Evolutionary conservation across 306 rosid genomes (phyloP), one percentile per base, ranked within the genome.

Genomic region (Sindora glabra): DNA sequence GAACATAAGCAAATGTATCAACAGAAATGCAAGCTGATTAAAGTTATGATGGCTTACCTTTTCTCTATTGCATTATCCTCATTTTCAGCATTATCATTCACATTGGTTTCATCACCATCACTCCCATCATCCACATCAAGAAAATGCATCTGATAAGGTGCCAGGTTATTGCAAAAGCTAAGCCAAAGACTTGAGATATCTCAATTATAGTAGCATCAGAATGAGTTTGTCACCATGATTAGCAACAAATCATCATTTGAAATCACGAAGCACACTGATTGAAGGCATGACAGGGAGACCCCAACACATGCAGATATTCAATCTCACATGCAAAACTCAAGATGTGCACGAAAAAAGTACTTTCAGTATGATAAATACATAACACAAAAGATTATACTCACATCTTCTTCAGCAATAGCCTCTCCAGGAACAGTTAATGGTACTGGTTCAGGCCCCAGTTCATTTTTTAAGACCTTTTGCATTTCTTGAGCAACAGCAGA

Each of bases 391-490:
- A 70, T 59, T 33, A 49, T 19, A 73, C 95, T 74, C 79, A 80
- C 99, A 30, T 94, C 99, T 81, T 92, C 99, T 67, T 89, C 95
- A 15, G 77, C 54, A 66, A 89, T 55, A 67, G 62, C 66, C 73
- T 89, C 87, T 51, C 97, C 95, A 3, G 82, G 68, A 74, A 94
- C 94, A 47, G 85, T 83, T 62, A 94, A 72, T 30, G 97, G 99
- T 56, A 92, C 94, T 4, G 97, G 97, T 61, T 79, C 59, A 68
- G 99, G 95, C 25, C 90, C 97, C 80, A 94, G 67, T 76, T 94
- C 99, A n/a, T 82, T 74, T 66, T 71, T 78, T 74, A 85, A 94
- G 48, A 94, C 73, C 60, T 94, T 94, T 73, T 78, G 89, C 96
- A 89, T 89, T 80, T 89, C 95, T 59, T 84, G 84, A 2, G 89